These are phyloP conservation scores for Naganishia liquefaciens DNA, from an alignment of 1,284 basidiomycete species.

Conservation along the genomic window DNA sequence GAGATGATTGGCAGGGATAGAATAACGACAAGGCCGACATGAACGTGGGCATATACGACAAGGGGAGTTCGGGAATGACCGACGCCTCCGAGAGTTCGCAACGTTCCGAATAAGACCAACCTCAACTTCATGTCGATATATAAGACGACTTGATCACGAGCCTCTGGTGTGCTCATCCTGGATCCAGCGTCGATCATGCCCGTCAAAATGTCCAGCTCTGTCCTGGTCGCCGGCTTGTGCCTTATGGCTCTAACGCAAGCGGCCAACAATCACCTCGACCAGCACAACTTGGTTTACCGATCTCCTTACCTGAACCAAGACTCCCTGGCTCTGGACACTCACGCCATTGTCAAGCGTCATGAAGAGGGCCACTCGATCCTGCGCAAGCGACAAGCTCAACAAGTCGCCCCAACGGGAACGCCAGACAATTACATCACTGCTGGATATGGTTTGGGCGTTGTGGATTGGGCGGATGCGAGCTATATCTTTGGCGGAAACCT, in stretches of 20 bases:
- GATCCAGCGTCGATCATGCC: background rate
- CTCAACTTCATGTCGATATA: too few species aligned
- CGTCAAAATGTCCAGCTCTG: slow-evolving; percentile 13
- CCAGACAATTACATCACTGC: slow-evolving; percentile 33
- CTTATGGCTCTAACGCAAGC: slow-evolving; percentile 13
- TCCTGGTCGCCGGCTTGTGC: slow-evolving; percentile 9
- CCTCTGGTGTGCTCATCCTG: too few species aligned
- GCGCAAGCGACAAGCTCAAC: slow-evolving; percentile 26
- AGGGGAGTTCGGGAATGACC: background rate
- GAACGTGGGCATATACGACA: background rate
- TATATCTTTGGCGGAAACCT: slow-evolving; percentile 39
- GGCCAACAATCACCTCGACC: slow-evolving; percentile 30
- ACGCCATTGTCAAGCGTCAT: slow-evolving; percentile 35
- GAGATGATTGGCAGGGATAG: slow-evolving; percentile 1
- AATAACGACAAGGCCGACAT: background rate
- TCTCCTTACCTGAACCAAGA: slow-evolving; percentile 40
- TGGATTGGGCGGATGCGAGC: slow-evolving; percentile 37
- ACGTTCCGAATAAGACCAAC: too few species aligned
- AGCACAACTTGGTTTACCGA: slow-evolving; percentile 40
- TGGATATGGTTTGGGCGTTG: slow-evolving; percentile 36
- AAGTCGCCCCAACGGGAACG: slow-evolving; percentile 33
- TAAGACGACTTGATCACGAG: too few species aligned
- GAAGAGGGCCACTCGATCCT: slow-evolving; percentile 34
- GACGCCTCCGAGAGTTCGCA: too few species aligned
- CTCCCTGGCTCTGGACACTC: slow-evolving; percentile 36